Base-by-base conservation (phyloP, 257 asterid genomes). In the Agastache rugosa region DNA sequence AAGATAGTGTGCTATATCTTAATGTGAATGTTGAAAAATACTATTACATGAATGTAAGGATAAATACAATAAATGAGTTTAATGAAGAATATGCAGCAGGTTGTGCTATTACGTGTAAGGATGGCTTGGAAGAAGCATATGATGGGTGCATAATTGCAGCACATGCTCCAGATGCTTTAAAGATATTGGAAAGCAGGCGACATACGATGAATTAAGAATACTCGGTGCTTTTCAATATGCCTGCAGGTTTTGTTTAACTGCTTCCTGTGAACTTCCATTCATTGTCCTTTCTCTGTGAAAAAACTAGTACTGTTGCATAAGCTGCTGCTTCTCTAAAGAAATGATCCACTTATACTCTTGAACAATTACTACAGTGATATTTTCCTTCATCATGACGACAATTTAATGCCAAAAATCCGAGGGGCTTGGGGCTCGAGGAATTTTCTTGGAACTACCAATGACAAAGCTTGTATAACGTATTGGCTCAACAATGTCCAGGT, bases 401-500 rank as follows among this genome's bases (percentile, higher is more conserved):
- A 56, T 45, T 73, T 91, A 34, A 90, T 91, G 96, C 98, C 97
- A 19, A 77, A 73, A 85, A 91, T 72, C 50, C 83, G 72, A 79
- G 84, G 85, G 75, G 93, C 86, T 1, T 93, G 98, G 97, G 87
- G 96, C 41, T 80, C 96, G 0, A 83, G 90, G 85, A 93, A 93
- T 83, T 93, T 91, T 74, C 86, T 91, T 12, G 96, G 90, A 71
- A 83, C 93, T 9, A 51, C 76, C 45, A 64, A 78, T 45, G 75
- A 69, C 58, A 86, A 81, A 85, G 90, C 77, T 48, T 91, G 89
- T 6, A 71, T 85, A 53, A 84, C 98, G 25, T 89, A 88, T 77
- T 93, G 97, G 96, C 96, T 93, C 79, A 91, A 91, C 74, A 75
- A 71, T 31, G 81, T 87, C 69, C 88, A 91, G 96, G 98, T 91